Conservation (phyloP, 139 green algal genomes). For the Eudorina sp. region DNA sequence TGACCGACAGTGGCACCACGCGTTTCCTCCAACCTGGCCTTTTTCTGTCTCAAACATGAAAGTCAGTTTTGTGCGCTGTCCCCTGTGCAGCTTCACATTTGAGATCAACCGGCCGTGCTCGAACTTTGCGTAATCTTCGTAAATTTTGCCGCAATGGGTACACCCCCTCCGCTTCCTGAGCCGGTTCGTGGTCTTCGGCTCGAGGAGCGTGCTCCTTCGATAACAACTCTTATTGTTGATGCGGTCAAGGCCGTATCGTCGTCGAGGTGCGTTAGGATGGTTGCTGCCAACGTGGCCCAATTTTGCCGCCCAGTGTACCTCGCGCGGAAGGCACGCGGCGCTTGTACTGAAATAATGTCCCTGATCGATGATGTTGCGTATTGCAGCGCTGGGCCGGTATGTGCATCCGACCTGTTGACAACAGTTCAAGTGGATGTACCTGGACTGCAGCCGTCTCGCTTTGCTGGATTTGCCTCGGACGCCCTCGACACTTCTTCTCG, state of each 20-base stretch:
- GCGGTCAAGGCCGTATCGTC: background rate
- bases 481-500: background rate
- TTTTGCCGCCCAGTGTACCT: too few relatives aligned
- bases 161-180: constrained; percentile 17
- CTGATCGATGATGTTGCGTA: too few relatives aligned
- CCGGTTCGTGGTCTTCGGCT: constrained; percentile 17
- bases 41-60: background rate
- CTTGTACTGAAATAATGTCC: too few relatives aligned
- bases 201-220: constrained; percentile 31
- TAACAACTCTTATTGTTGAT: constrained; percentile 23
- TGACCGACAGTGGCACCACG: background rate
- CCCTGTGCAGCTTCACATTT: background rate
- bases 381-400: background rate
- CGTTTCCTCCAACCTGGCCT: background rate
- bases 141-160: constrained; percentile 1
- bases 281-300: background rate
- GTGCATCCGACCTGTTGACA: background rate
- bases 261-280: background rate
- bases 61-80: background rate
- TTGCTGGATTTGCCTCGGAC: constrained; percentile 15
- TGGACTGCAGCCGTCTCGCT: background rate
- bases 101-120: background rate
- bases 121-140: constrained; percentile 27
- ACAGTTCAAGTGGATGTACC: too few relatives aligned
- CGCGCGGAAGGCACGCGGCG: too few relatives aligned